phyloP scores from a whole-genome alignment of 2,329 filamentous ascomycete genomes.

The Xylaria sp. region DNA sequence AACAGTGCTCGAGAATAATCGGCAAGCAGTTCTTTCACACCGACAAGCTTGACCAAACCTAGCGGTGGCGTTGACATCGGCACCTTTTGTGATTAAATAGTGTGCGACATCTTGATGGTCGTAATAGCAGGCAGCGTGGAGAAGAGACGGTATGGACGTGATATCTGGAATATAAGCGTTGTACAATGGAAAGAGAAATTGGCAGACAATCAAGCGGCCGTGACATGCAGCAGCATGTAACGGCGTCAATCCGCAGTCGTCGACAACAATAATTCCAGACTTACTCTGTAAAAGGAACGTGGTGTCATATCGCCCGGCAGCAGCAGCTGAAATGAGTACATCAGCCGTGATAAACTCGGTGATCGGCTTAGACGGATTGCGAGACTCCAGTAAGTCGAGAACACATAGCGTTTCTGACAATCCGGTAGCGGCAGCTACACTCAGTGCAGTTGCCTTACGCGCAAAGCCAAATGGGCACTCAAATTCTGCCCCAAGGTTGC shows the following conservation, averaged over 20 bases:
- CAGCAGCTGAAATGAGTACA: conserved; percentile 19
- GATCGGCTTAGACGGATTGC: not conserved
- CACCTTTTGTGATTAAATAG: not conserved
- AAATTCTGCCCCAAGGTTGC: not conserved
- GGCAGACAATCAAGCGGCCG: not conserved
- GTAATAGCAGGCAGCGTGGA: not conserved
- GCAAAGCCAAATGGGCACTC: not conserved
- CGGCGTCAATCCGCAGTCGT: not conserved
- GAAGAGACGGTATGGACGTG: not conserved
- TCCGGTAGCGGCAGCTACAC: conserved; percentile 4
- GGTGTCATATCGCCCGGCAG: not conserved
- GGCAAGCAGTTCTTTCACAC: no score
- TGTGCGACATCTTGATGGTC: not conserved
- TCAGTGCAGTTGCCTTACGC: conserved; percentile 5
- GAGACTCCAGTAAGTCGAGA: not conserved
- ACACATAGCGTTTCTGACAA: conserved; percentile 4
- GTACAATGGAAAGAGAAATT: not conserved
- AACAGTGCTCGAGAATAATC: not conserved
- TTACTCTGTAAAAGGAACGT: not conserved
- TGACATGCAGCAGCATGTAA: conserved; percentile 6
- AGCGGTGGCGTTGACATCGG: conserved; percentile 5
- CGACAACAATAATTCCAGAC: not conserved
- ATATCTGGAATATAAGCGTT: not conserved
- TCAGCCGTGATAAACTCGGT: conserved; percentile 4
- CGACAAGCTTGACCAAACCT: not conserved